Percentiles rank a stretch among this genome's conserved stretches.
phyloP scores from a whole-genome alignment of 1,139 yeast genomes.

The Hansenula anomala region DNA sequence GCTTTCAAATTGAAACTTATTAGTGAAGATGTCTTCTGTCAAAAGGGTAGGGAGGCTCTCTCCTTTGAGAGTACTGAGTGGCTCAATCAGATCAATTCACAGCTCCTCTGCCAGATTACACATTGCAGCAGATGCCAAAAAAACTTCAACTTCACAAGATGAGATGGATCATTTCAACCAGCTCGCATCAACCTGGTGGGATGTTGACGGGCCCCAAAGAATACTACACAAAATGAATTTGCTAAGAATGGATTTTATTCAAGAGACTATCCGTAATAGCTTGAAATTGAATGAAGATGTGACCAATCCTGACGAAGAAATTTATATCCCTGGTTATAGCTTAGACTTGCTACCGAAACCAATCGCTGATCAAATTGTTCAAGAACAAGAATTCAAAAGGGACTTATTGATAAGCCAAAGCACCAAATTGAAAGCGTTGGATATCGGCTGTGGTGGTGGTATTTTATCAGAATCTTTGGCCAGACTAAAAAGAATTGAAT shows the following conservation, averaged over 20 bases:
- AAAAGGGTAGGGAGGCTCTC: background rate
- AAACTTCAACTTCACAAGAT: conserved; percentile 27
- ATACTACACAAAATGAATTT: conserved; percentile 93
- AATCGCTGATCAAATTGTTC: conserved; percentile 41
- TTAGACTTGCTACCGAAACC: conserved; percentile 57
- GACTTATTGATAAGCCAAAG: conserved; percentile 32
- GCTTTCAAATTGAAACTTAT: too few relatives aligned
- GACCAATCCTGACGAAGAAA: conserved; percentile 41
- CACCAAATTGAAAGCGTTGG: conserved; percentile 51
- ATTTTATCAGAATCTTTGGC: conserved; percentile 84
- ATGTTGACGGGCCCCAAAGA: conserved; percentile 86
- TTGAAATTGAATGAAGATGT: conserved; percentile 39
- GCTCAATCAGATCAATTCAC: background rate
- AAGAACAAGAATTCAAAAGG: conserved; percentile 39
- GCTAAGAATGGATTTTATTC: conserved; percentile 81
- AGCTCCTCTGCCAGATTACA: background rate
- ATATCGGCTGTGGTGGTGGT: conserved; percentile 98
- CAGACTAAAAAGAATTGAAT: conserved; percentile 55
- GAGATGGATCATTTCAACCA: conserved; percentile 81
- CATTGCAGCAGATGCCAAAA: background rate
- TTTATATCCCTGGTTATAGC: conserved; percentile 78
- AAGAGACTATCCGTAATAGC: conserved; percentile 47
- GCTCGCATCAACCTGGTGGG: conserved; percentile 95
- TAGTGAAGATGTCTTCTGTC: too few relatives aligned
- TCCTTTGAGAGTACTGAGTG: background rate